Evolutionary conservation across 225 moss, liverwort and hornwort genomes (phyloP).

Genomic region (Physcomitrium patens): DNA sequence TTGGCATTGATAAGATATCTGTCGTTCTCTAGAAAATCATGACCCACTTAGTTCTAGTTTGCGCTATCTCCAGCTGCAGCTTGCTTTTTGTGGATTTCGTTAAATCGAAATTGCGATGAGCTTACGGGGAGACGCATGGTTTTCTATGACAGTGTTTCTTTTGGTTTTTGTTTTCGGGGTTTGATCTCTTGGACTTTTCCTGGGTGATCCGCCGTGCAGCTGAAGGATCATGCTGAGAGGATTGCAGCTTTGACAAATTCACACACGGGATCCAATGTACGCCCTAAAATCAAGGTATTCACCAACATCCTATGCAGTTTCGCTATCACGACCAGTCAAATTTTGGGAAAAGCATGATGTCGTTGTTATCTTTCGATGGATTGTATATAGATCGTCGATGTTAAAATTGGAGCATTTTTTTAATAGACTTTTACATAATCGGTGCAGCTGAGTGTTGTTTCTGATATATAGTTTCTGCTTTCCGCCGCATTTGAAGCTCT

Average conservation of each 20-base stretch:
- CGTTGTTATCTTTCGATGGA: background rate
- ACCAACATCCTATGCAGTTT: background rate
- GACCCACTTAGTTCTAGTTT: background rate
- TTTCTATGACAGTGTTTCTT: background rate
- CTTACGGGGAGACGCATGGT: background rate
- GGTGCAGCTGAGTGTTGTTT: background rate
- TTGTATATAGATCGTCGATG: background rate
- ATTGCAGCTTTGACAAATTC: slow-evolving; percentile 49
- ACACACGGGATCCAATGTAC: slow-evolving; percentile 40
- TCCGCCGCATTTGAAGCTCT: background rate
- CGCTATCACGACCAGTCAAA: background rate
- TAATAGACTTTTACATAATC: background rate
- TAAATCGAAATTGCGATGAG: background rate
- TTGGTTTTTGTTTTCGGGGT: background rate
- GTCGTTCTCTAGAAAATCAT: background rate
- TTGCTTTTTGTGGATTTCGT: slow-evolving; percentile 1
- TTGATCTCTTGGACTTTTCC: background rate
- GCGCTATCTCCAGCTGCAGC: background rate
- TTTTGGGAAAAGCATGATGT: background rate
- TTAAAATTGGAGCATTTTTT: slow-evolving; percentile 5
- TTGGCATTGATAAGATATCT: background rate
- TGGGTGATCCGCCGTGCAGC: slow-evolving; percentile 29
- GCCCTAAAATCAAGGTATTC: slow-evolving; percentile 61
- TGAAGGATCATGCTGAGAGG: slow-evolving; percentile 52
- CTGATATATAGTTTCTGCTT: background rate